Percentiles rank a stretch among this genome's conserved stretches.
These are phyloP conservation scores for Cutaneotrichosporon cutaneum DNA, from an alignment of 1,284 basidiomycete genomes.

Conservation along the genomic window DNA sequence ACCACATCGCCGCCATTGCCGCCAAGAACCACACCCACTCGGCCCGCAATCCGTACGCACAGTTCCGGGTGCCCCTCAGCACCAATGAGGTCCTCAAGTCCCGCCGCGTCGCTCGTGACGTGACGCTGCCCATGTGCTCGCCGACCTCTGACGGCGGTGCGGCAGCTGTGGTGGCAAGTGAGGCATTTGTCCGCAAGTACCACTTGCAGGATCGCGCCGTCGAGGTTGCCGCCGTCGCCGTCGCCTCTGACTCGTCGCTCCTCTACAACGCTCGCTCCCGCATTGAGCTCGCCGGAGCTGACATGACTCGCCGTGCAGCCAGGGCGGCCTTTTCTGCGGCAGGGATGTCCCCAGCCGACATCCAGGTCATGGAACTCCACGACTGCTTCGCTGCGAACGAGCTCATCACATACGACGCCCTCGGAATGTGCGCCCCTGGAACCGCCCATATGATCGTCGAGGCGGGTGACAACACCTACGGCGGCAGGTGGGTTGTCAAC, in stretches of 20 bases:
- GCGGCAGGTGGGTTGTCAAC: constrained; percentile 28
- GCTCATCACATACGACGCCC: constrained; percentile 26
- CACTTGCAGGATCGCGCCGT: constrained; percentile 25
- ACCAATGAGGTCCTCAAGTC: constrained; percentile 17
- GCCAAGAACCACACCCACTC: constrained; percentile 28
- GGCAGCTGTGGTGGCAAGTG: constrained; percentile 18
- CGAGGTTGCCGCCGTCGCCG: constrained; percentile 21
- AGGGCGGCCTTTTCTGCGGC: constrained; percentile 20
- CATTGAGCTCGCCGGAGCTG: constrained; percentile 24
- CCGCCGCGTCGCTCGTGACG: constrained; percentile 24
- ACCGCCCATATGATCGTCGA: constrained; percentile 24
- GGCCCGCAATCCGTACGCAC: constrained; percentile 25
- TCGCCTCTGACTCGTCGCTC: constrained; percentile 21
- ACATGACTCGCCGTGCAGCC: constrained; percentile 22
- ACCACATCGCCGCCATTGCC: constrained; percentile 22
- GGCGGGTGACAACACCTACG: constrained; percentile 25
- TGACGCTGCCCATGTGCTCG: constrained; percentile 28
- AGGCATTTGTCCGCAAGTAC: constrained; percentile 22
- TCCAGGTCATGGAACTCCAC: constrained; percentile 29
- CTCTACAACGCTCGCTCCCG: constrained; percentile 24
- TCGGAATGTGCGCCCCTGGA: constrained; percentile 19
- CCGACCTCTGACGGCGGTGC: constrained; percentile 25
- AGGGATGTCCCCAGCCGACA: constrained; percentile 16
- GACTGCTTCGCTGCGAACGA: constrained; percentile 30
- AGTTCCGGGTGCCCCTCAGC: constrained; percentile 23